Evolutionary conservation across 768 basidiomycete genomes (phyloP).

Genomic region (Pleurotus eryngii): DNA sequence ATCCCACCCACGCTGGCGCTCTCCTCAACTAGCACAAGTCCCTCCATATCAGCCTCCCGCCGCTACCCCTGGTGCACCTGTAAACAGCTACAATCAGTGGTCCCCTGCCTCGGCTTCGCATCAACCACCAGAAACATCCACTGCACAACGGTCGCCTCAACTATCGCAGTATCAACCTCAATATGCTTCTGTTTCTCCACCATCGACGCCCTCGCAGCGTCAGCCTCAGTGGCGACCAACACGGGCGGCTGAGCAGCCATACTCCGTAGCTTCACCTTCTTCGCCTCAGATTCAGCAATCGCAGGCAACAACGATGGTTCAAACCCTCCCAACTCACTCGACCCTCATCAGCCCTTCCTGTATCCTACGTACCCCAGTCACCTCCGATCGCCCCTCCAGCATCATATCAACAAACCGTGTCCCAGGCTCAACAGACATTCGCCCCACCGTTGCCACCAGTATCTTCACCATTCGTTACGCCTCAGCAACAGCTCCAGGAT

Average conservation of each 20-base stretch:
- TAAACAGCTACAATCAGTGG: slow-evolving; percentile 33
- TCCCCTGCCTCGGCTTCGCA: slow-evolving; percentile 20
- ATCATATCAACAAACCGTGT: neutral
- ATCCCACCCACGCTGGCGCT: slow-evolving; percentile 64
- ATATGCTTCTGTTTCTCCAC: slow-evolving; percentile 12
- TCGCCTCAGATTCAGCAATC: slow-evolving; percentile 12
- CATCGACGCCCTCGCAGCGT: slow-evolving; percentile 11
- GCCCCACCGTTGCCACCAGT: slow-evolving; percentile 2
- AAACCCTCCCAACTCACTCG: slow-evolving; percentile 20
- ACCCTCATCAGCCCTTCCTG: slow-evolving; percentile 18
- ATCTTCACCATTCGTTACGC: neutral
- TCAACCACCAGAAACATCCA: slow-evolving; percentile 14
- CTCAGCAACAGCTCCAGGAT: neutral
- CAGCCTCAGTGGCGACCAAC: slow-evolving; percentile 22
- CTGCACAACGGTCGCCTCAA: slow-evolving; percentile 11
- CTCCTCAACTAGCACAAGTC: slow-evolving; percentile 27
- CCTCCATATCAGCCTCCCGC: slow-evolving; percentile 29
- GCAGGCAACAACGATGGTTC: slow-evolving; percentile 16
- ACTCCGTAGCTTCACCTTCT: slow-evolving; percentile 16
- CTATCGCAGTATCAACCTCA: slow-evolving; percentile 13
- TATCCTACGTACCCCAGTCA: slow-evolving; percentile 14
- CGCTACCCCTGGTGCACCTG: slow-evolving; percentile 19
- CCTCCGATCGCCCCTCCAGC: slow-evolving; percentile 7
- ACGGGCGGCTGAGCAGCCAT: slow-evolving; percentile 9
- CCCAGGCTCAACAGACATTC: neutral